These are phyloP conservation scores for Kwoniella shivajii DNA, from an alignment of 1,284 basidiomycete species.

Conservation along the genomic window DNA sequence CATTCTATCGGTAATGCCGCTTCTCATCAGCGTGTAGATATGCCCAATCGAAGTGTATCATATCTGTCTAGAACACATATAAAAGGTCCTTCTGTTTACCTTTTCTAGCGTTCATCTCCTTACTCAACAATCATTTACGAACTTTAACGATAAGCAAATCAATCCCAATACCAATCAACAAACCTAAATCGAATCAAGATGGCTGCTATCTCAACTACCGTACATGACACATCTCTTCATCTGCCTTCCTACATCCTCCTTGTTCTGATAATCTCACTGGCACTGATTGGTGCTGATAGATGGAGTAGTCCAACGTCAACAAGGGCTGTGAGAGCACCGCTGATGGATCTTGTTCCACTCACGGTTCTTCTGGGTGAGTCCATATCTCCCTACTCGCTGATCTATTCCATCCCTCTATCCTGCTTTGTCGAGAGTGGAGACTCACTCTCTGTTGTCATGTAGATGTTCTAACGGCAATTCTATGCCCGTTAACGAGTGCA, in stretches of 20 bases:
- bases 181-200: slow-evolving; percentile 5
- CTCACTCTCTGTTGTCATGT: neutral
- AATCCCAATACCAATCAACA: neutral
- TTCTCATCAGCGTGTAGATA: too few relatives aligned
- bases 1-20: too few relatives aligned
- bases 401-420: neutral
- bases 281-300: neutral
- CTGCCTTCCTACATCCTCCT: neutral
- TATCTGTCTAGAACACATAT: too few relatives aligned
- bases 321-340: slow-evolving; percentile 8
- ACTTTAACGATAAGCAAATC: neutral
- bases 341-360: slow-evolving; percentile 13
- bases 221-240: neutral
- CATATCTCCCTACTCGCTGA: neutral
- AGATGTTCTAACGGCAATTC: slow-evolving; percentile 2
- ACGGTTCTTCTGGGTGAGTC: slow-evolving; percentile 6
- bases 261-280: neutral
- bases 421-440: neutral
- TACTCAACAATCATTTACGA: neutral
- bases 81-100: neutral
- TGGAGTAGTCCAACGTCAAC: slow-evolving; percentile 4
- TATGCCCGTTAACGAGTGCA: slow-evolving; percentile 20
- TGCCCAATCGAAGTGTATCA: too few relatives aligned
- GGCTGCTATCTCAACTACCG: slow-evolving; percentile 14
- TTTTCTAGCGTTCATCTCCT: neutral